These are phyloP conservation scores for Diplodia seriata DNA, from an alignment of 2,329 filamentous ascomycete species.

Conservation along the genomic window DNA sequence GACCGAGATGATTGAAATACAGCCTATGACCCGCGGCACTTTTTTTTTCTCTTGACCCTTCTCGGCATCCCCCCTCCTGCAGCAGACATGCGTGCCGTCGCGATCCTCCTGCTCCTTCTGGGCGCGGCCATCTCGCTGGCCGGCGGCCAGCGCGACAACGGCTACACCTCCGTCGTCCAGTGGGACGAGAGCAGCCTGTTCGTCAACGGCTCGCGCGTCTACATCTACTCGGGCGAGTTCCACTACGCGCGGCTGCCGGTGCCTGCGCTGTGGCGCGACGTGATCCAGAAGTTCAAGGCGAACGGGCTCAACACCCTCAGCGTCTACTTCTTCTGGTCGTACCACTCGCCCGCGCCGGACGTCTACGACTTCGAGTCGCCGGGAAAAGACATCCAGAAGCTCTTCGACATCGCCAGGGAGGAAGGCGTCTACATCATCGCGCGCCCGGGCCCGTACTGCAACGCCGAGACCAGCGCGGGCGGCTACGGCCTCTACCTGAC, in stretches of 20 bases:
- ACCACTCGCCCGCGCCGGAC: slow-evolving; percentile 54
- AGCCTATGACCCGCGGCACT: neutral
- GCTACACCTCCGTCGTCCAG: slow-evolving; percentile 56
- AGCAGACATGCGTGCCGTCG: slow-evolving; percentile 13
- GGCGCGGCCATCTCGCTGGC: slow-evolving; percentile 16
- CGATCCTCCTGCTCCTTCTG: slow-evolving; percentile 8
- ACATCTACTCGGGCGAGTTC: slow-evolving; percentile 62
- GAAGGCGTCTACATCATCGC: slow-evolving; percentile 63
- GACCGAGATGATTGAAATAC: slow-evolving; percentile 5
- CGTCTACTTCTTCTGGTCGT: slow-evolving; percentile 58
- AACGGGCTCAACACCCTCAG: slow-evolving; percentile 57
- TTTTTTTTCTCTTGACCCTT: neutral
- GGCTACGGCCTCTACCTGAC: slow-evolving; percentile 69
- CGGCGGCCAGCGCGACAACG: slow-evolving; percentile 50
- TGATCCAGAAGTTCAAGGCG: slow-evolving; percentile 61
- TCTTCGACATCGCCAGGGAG: slow-evolving; percentile 62
- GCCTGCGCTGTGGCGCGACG: slow-evolving; percentile 58
- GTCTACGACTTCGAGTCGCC: slow-evolving; percentile 61
- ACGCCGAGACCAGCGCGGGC: slow-evolving; percentile 68
- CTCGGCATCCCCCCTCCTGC: neutral
- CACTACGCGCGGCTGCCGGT: slow-evolving; percentile 62
- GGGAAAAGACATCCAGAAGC: slow-evolving; percentile 60
- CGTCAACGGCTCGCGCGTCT: slow-evolving; percentile 59
- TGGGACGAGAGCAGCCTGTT: slow-evolving; percentile 64
- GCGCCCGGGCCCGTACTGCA: slow-evolving; percentile 67